phyloP scores from a whole-genome alignment of 192 early-diverging fungal genomes.

The Funneliformis geosporum region DNA sequence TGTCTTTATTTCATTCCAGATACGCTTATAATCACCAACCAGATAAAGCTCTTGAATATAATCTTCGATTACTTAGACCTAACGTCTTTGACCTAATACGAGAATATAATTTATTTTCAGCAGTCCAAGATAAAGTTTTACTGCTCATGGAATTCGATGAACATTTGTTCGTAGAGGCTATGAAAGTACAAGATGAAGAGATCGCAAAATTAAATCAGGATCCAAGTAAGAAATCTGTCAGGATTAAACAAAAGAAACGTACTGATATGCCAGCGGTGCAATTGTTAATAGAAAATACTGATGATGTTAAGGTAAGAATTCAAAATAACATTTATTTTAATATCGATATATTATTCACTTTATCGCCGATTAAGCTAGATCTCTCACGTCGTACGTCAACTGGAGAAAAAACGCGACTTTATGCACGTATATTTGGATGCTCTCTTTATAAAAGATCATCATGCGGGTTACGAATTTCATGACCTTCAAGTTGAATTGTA shows the following conservation, averaged over 20 bases:
- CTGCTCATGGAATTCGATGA: conserved; percentile 87
- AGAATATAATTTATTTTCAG: conserved; percentile 78
- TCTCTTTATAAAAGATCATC: conserved; percentile 71
- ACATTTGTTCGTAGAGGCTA: conserved; percentile 47
- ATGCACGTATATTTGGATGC: conserved; percentile 93
- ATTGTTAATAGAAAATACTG: conserved; percentile 81
- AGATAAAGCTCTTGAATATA: conserved; percentile 80
- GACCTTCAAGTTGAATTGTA: conserved; percentile 87
- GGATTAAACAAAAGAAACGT: conserved; percentile 31
- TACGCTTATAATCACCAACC: conserved; percentile 70
- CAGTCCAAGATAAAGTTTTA: conserved; percentile 75
- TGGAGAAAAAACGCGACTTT: conserved; percentile 57
- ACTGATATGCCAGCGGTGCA: conserved; percentile 66
- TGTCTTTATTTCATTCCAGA: conserved; percentile 38
- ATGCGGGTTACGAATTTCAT: conserved; percentile 71
- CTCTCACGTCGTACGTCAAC: conserved; percentile 68
- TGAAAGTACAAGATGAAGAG: conserved; percentile 41
- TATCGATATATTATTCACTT: neutral
- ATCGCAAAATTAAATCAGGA: conserved; percentile 17
- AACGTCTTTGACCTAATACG: conserved; percentile 78
- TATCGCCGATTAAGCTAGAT: conserved; percentile 40
- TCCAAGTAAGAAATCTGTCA: too few species aligned
- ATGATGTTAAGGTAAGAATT: conserved; percentile 72
- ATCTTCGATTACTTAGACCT: conserved; percentile 68
- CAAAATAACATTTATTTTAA: neutral